Evolutionary conservation across 352 stramenopile genomes (phyloP).

Genomic region (Blastocystis sp.): DNA sequence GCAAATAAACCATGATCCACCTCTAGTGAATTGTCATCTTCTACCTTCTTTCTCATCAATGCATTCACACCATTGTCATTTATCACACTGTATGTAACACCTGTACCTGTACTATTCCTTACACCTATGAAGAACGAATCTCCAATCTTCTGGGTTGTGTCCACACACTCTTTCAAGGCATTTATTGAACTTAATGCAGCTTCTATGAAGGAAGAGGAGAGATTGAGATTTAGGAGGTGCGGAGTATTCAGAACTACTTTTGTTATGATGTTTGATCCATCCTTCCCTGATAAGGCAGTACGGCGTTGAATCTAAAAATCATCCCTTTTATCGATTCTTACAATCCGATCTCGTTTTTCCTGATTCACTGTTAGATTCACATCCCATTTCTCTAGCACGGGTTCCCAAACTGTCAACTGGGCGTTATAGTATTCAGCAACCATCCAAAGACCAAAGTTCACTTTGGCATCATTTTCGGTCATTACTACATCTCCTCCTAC

Average conservation of each 20-base stretch:
- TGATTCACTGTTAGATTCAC: neutral
- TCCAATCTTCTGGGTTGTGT: constrained; percentile 20
- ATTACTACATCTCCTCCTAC: neutral
- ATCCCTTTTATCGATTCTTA: neutral
- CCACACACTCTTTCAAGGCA: constrained; percentile 4
- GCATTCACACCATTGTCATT: constrained; percentile 24
- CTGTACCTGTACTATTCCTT: constrained; percentile 1
- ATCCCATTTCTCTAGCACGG: constrained; percentile 39
- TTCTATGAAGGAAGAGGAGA: neutral
- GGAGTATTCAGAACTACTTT: neutral
- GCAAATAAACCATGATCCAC: neutral
- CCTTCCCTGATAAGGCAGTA: neutral
- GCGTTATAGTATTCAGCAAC: constrained; percentile 57
- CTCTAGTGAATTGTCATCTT: neutral
- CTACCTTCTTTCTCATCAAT: neutral
- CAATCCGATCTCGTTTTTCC: constrained; percentile 15
- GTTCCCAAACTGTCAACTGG: constrained; percentile 27
- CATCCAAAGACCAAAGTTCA: neutral
- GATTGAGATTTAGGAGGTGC: constrained; percentile 8
- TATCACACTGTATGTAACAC: neutral
- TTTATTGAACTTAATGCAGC: neutral
- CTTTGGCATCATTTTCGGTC: neutral
- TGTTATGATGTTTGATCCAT: neutral
- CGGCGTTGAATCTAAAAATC: neutral
- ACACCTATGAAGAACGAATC: constrained; percentile 42